Base-by-base conservation (phyloP, 2,329 filamentous ascomycete genomes). In the Teratosphaeria zuluensis region DNA sequence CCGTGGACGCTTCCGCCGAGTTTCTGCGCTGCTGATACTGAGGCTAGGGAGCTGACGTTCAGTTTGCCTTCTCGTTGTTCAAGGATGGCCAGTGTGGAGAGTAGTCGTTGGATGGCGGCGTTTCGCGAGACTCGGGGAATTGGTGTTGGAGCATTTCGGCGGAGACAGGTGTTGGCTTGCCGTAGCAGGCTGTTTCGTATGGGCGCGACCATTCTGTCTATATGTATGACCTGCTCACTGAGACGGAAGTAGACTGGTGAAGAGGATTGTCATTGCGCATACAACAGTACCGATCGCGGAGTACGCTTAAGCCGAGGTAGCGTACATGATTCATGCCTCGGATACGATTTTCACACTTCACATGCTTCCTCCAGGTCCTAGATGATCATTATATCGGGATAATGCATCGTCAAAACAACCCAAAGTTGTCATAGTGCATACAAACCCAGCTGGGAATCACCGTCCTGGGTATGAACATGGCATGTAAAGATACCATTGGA, bases 11-110 rank as follows among this genome's bases (percentile, higher is more conserved):
- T 78, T 3, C 92, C 92, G 58, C 92, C 92, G 7, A 97, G 77
- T 74, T 92, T 92, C 74, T 87, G 83, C 21, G 91, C 92, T 8
- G 94, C 94, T 8, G 89, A 88, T 60, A 97, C 83, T 52, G 91
- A 88, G 69, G 89, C 89, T 58, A 96, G 79, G 4, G 92, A 96
- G 24, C 88, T 87, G 62, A 82, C 76, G 71, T 90, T 91, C 64
- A 99, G 83, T 76, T 91, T 87, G 62, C 94, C 94, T 69, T 95
- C 88, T 69, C 87, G 85, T 76, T 97, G 94, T 77, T 99, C 94
- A 62, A 99, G 84, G 57, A 99, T 80, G 53, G 92, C 92, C 58
- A 99, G 83, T 38, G 92, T 94, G 55, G 92, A 96, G 60, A 95
- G 81, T 61, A 95, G 79, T 68, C 88, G 83, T 67, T 81, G 80